Conservation (phyloP, 768 basidiomycete species). For the Leccinum barrowsii region DNA sequence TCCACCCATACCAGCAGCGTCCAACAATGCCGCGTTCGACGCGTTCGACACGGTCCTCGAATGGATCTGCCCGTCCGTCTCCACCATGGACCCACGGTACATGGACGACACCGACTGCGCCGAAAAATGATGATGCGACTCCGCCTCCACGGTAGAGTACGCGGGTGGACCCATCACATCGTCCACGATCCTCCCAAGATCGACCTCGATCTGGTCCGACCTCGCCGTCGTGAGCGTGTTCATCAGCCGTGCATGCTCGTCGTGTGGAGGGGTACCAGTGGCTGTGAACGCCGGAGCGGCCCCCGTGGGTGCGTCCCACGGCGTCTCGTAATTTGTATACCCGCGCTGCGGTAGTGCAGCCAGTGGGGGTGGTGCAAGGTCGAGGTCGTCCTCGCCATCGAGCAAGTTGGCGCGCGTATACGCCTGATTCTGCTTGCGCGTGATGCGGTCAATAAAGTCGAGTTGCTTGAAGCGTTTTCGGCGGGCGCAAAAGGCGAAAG, state of each 20-base stretch:
- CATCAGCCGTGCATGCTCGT: slow-evolving; percentile 25
- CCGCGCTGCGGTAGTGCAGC: not conserved
- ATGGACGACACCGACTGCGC: slow-evolving; percentile 24
- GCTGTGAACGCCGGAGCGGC: not conserved
- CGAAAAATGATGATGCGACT: slow-evolving; percentile 16
- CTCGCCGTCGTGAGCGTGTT: slow-evolving; percentile 10
- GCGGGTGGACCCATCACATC: slow-evolving; percentile 45
- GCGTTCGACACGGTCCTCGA: slow-evolving; percentile 20
- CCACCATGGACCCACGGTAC: slow-evolving; percentile 11
- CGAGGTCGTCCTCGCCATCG: slow-evolving; percentile 23
- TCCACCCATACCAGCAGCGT: slow-evolving; percentile 20
- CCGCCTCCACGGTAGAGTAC: not conserved
- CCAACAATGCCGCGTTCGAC: slow-evolving; percentile 22
- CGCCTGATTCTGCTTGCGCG: slow-evolving; percentile 17
- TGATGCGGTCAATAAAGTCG: slow-evolving; percentile 29
- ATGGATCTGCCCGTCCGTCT: slow-evolving; percentile 6
- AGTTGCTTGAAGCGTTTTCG: slow-evolving; percentile 36
- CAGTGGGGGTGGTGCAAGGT: slow-evolving; percentile 5
- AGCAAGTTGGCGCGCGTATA: slow-evolving; percentile 21
- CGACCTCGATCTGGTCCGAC: slow-evolving; percentile 28
- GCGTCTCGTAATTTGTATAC: slow-evolving; percentile 20
- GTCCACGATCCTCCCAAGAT: slow-evolving; percentile 42
- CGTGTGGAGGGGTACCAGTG: slow-evolving; percentile 34
- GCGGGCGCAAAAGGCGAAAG: slow-evolving; percentile 35
- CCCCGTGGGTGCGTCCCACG: slow-evolving; percentile 16